These are phyloP conservation scores for Panicum virgatum DNA, from an alignment of 202 grass and related monocot species.

Conservation along the genomic window DNA sequence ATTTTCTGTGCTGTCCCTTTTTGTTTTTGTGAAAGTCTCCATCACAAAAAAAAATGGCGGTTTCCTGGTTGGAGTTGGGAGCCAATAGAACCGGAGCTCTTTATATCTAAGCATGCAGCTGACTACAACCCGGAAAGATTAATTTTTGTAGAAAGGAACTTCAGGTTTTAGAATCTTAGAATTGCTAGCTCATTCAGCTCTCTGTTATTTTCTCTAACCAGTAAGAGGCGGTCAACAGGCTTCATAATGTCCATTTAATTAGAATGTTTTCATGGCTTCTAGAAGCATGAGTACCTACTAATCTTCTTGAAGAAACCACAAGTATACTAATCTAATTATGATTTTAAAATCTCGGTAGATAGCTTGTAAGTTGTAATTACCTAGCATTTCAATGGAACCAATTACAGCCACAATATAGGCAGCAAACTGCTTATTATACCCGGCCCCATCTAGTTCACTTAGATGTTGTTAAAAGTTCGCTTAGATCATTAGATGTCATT, in stretches of 20 bases:
- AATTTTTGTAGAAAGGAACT: slow-evolving; percentile 2
- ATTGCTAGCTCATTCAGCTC: slow-evolving; percentile 4
- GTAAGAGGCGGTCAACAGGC: not conserved
- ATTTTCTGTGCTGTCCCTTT: not conserved
- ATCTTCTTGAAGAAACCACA: not conserved
- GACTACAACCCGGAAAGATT: slow-evolving; percentile 21
- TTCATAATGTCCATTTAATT: slow-evolving; percentile 1
- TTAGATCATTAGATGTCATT: no score
- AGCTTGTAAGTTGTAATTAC: no score
- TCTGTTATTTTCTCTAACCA: not conserved
- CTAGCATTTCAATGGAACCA: not conserved
- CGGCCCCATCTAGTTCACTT: no score
- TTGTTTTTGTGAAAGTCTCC: slow-evolving; percentile 10
- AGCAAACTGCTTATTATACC: not conserved
- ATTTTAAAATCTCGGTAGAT: not conserved
- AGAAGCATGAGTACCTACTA: not conserved
- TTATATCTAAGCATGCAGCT: not conserved
- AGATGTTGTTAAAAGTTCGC: no score
- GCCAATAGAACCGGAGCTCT: not conserved
- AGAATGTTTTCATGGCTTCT: not conserved
- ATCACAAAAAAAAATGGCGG: not conserved
- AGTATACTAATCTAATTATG: not conserved
- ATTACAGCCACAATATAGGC: not conserved
- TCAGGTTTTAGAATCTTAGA: not conserved
- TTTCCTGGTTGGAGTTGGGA: not conserved